Percentiles rank a stretch among this genome's conserved stretches.
phyloP scores from a whole-genome alignment of 352 stramenopile genomes.

The Phytopythium sindhum region DNA sequence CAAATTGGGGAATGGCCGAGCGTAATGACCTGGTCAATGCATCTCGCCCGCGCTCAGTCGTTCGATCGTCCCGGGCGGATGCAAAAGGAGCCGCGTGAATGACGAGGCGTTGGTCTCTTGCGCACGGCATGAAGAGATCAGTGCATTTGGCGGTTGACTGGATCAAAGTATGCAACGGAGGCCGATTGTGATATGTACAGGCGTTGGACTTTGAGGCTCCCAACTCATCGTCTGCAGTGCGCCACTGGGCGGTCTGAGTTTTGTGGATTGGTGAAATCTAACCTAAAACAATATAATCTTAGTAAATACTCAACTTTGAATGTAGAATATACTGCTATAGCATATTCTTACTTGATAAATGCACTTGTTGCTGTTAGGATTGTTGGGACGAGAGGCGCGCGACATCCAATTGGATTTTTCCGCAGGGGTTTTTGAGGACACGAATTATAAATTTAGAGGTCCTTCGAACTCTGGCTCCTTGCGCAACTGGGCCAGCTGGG shows the following conservation, averaged over 20 bases:
- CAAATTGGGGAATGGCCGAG: constrained; percentile 22
- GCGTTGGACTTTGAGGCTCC: constrained; percentile 1
- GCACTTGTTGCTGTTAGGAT: background rate
- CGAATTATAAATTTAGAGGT: background rate
- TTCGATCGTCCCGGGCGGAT: background rate
- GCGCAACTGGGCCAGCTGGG: background rate
- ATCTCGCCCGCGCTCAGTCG: background rate
- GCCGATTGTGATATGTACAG: background rate
- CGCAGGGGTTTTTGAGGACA: background rate
- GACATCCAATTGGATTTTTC: background rate
- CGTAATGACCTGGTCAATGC: too few relatives aligned
- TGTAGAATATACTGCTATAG: background rate
- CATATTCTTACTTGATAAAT: background rate
- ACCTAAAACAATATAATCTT: too few relatives aligned
- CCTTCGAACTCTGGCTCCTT: background rate
- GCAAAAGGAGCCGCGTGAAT: background rate
- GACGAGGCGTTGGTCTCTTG: background rate
- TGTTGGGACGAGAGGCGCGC: background rate
- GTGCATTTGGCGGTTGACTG: background rate
- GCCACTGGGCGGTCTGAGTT: background rate
- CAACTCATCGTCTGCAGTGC: background rate
- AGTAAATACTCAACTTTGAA: background rate
- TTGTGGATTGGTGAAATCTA: too few relatives aligned
- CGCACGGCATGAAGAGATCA: background rate
- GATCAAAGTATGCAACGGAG: background rate